phyloP scores from a whole-genome alignment of 257 asterid species.

The Fraxinus excelsior region DNA sequence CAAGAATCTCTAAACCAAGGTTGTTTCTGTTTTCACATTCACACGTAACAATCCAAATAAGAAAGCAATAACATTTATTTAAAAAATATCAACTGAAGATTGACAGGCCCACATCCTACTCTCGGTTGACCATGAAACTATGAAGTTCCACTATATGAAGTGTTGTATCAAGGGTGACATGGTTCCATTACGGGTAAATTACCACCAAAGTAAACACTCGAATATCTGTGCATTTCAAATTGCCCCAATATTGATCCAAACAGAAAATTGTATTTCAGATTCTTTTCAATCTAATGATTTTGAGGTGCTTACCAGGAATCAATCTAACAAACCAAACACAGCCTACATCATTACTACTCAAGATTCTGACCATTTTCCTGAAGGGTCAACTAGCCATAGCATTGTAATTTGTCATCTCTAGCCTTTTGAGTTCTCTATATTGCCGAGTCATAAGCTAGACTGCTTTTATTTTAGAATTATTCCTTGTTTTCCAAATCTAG shows the following conservation, averaged over 20 bases:
- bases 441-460: background rate
- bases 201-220: background rate
- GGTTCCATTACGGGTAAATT: background rate
- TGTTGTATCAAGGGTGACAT: background rate
- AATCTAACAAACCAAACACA: background rate
- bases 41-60: background rate
- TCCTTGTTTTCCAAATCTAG: background rate
- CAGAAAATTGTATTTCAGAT: background rate
- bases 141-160: background rate
- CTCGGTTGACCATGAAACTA: background rate
- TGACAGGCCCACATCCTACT: background rate
- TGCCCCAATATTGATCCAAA: background rate
- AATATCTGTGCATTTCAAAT: too few relatives aligned
- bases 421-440: background rate
- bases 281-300: background rate
- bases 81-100: background rate
- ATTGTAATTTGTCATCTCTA: background rate
- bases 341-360: background rate
- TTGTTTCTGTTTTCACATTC: background rate
- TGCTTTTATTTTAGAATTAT: background rate
- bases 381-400: background rate
- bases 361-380: background rate
- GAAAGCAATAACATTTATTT: background rate
- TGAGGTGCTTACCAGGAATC: conserved; percentile 1
- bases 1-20: background rate